Percentiles rank a stretch among this genome's conserved stretches.
Evolutionary conservation across 78 protist genomes (phyloP).

Genomic region (Dictyostelium discoideum): DNA sequence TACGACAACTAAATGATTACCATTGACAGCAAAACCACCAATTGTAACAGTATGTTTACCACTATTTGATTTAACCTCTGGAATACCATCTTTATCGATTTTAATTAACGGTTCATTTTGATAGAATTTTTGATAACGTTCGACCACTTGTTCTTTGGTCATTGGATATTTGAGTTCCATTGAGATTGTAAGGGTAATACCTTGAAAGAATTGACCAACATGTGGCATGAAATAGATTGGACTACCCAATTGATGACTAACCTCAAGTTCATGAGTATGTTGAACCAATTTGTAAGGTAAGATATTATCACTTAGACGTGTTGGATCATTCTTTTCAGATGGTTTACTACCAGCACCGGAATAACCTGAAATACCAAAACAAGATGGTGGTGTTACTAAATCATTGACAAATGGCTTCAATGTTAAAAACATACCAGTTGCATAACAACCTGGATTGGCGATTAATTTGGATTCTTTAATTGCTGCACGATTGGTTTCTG

Average conservation of each 20-base stretch:
- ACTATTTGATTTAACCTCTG: slow-evolving; percentile 76
- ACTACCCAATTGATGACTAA: slow-evolving; percentile 72
- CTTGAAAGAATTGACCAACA: slow-evolving; percentile 90
- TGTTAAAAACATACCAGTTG: slow-evolving; percentile 80
- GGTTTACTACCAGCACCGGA: slow-evolving; percentile 89
- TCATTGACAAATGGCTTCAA: slow-evolving; percentile 58
- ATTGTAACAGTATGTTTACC: slow-evolving; percentile 74
- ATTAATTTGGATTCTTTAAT: slow-evolving; percentile 56
- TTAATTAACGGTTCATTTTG: slow-evolving; percentile 78
- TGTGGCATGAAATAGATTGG: slow-evolving; percentile 88
- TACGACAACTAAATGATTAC: slow-evolving; percentile 77
- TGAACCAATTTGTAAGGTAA: slow-evolving; percentile 81
- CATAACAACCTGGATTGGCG: slow-evolving; percentile 89
- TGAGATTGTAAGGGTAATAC: slow-evolving; percentile 81
- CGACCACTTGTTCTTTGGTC: slow-evolving; percentile 60
- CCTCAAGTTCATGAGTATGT: slow-evolving; percentile 88
- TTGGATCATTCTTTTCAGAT: slow-evolving; percentile 78
- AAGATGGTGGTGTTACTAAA: slow-evolving; percentile 67
- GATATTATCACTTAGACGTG: slow-evolving; percentile 75
- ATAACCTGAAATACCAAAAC: slow-evolving; percentile 88
- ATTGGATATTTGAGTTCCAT: slow-evolving; percentile 24
- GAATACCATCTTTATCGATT: slow-evolving; percentile 56
- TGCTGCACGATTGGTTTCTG: slow-evolving; percentile 79
- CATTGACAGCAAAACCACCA: slow-evolving; percentile 83
- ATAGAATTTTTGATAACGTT: slow-evolving; percentile 45